Percentiles rank a stretch among this genome's conserved stretches.
Conservation (phyloP, 2,329 filamentous ascomycete genomes). For the Pyrenochaeta sp. region DNA sequence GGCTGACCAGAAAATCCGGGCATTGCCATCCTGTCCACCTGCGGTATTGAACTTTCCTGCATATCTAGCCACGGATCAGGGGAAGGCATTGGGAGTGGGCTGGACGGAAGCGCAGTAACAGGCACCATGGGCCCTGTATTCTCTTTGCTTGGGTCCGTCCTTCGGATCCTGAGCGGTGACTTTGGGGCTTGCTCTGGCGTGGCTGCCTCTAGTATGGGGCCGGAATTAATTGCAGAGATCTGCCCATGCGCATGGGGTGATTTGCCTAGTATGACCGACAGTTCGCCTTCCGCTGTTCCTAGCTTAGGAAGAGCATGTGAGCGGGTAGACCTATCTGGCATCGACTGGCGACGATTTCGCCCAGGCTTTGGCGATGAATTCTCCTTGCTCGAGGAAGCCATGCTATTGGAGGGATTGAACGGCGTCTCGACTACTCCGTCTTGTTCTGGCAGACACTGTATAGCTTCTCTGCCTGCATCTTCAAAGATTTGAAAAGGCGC, state of each 20-base stretch:
- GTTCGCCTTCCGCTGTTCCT: slow-evolving; percentile 27
- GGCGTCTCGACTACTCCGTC: slow-evolving; percentile 21
- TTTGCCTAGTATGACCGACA: slow-evolving; percentile 29
- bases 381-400: slow-evolving; percentile 38
- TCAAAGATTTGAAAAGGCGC: slow-evolving; percentile 43
- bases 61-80: slow-evolving; percentile 45
- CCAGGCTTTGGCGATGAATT: slow-evolving; percentile 39
- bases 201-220: slow-evolving; percentile 15
- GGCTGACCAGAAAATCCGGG: slow-evolving; percentile 39
- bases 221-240: slow-evolving; percentile 11
- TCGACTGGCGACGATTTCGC: slow-evolving; percentile 30
- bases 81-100: slow-evolving; percentile 43
- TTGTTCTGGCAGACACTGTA: slow-evolving; percentile 11
- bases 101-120: slow-evolving; percentile 29
- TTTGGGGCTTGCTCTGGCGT: slow-evolving; percentile 19
- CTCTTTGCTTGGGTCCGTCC: slow-evolving; percentile 26
- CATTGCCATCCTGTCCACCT: slow-evolving; percentile 44
- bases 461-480: slow-evolving; percentile 34
- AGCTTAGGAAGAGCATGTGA: slow-evolving; percentile 19
- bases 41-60: slow-evolving; percentile 38
- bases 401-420: slow-evolving; percentile 22
- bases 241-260: slow-evolving; percentile 20
- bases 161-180: slow-evolving; percentile 32
- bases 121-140: slow-evolving; percentile 31
- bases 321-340: slow-evolving; percentile 26